Percentiles rank a stretch among this genome's conserved stretches.
phyloP scores from a whole-genome alignment of 2,329 filamentous ascomycete genomes.

The Alternaria rosae region DNA sequence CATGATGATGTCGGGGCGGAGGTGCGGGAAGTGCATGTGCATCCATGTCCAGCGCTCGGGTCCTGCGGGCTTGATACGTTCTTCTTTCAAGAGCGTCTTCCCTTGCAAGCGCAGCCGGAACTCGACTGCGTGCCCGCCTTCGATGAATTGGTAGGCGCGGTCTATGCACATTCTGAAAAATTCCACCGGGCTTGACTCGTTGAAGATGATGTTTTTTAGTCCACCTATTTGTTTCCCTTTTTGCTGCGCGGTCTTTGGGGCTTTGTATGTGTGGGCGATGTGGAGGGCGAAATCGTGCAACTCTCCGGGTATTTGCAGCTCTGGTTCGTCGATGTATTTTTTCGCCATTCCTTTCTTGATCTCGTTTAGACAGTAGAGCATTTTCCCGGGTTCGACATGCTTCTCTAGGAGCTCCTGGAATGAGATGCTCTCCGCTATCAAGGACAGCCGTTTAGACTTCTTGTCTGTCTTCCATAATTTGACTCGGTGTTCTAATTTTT shows the following conservation, averaged over 20 bases:
- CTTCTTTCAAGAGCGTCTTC: slow-evolving; percentile 2
- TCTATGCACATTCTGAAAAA: slow-evolving; percentile 24
- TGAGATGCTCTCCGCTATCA: slow-evolving; percentile 23
- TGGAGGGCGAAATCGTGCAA: slow-evolving; percentile 20
- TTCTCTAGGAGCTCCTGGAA: slow-evolving; percentile 29
- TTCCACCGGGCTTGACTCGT: slow-evolving; percentile 14
- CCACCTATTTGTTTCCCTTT: slow-evolving; percentile 14
- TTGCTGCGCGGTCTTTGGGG: neutral
- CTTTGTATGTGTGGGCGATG: slow-evolving; percentile 1
- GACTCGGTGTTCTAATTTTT: slow-evolving; percentile 25
- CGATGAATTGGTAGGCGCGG: slow-evolving; percentile 36
- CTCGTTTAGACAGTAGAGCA: slow-evolving; percentile 21
- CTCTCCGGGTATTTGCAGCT: neutral
- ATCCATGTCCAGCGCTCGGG: slow-evolving; percentile 27
- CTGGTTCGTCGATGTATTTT: slow-evolving; percentile 1
- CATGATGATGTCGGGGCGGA: slow-evolving; percentile 42
- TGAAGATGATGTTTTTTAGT: slow-evolving; percentile 30
- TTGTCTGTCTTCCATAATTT: slow-evolving; percentile 19
- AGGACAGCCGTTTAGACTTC: neutral
- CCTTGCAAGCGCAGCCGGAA: slow-evolving; percentile 22
- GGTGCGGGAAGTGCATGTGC: slow-evolving; percentile 37
- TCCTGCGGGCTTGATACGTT: neutral
- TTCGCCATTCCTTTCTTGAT: slow-evolving; percentile 11
- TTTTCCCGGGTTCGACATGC: slow-evolving; percentile 27
- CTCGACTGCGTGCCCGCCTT: slow-evolving; percentile 31